Conservation (phyloP, 306 rosid genomes). For the Rosa multiflora region DNA sequence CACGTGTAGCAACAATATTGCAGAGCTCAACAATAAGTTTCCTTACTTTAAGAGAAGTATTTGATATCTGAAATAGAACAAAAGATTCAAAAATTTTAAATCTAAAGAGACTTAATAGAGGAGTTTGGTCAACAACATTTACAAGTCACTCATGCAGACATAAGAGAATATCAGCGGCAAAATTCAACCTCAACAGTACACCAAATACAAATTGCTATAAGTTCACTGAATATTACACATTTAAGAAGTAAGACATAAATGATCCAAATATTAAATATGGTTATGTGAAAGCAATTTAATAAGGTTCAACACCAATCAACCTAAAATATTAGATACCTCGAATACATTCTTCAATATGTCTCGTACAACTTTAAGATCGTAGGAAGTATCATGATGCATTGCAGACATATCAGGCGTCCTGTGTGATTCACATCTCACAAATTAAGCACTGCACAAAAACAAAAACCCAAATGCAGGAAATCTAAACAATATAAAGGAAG, state of each 20-base stretch:
- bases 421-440: constrained; percentile 24
- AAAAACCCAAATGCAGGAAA: background rate
- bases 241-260: background rate
- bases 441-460: background rate
- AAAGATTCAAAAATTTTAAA: constrained; percentile 1
- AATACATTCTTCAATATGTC: constrained; percentile 65
- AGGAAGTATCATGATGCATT: constrained; percentile 80
- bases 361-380: constrained; percentile 78
- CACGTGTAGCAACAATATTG: constrained; percentile 75
- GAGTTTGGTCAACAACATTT: constrained; percentile 17
- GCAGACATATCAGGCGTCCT: constrained; percentile 94
- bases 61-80: constrained; percentile 50
- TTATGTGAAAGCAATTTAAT: background rate
- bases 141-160: background rate
- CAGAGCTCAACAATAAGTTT: constrained; percentile 62
- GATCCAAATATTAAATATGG: background rate
- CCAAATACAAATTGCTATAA: background rate
- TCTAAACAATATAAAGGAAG: background rate
- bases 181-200: background rate
- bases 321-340: constrained; percentile 47
- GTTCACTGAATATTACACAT: background rate
- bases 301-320: background rate
- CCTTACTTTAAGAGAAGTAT: constrained; percentile 58
- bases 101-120: background rate
- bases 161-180: background rate